A percentile compares a stretch with the other conserved stretches of the same genome.
Conservation (phyloP, 495 filamentous ascomycete species). For the Pseudotulostoma volvatum region DNA sequence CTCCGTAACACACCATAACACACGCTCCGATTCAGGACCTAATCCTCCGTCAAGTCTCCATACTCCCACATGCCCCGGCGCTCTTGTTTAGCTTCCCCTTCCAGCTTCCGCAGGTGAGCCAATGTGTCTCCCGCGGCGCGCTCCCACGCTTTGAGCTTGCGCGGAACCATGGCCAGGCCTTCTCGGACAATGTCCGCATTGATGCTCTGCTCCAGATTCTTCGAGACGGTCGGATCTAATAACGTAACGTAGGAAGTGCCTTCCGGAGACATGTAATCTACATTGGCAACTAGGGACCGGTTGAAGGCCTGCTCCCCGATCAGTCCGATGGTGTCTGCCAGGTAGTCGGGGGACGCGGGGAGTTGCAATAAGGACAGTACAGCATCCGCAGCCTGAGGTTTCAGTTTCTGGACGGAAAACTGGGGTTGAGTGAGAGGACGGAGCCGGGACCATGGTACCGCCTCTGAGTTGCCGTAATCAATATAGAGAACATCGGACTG, state of each 20-base stretch:
- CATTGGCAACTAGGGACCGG: conserved; percentile 69
- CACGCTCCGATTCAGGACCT: conserved; percentile 15
- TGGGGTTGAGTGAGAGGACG: conserved; percentile 61
- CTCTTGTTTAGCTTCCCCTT: conserved; percentile 58
- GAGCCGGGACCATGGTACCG: conserved; percentile 64
- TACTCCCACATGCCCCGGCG: conserved; percentile 93
- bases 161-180: conserved; percentile 76
- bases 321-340: conserved; percentile 56
- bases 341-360: conserved; percentile 60
- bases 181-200: conserved; percentile 72
- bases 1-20: too few relatives aligned
- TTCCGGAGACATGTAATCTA: conserved; percentile 65
- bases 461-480: conserved; percentile 92
- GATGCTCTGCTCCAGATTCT: conserved; percentile 55
- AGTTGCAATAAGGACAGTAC: conserved; percentile 80
- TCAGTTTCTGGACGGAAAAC: conserved; percentile 64
- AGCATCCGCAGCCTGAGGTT: conserved; percentile 74
- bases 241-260: conserved; percentile 71
- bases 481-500: conserved; percentile 83
- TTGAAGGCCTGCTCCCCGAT: conserved; percentile 49
- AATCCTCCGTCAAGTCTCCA: conserved; percentile 85
- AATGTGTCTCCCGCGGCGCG: conserved; percentile 53
- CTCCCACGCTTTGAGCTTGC: conserved; percentile 84
- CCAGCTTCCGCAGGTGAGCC: conserved; percentile 42
- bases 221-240: conserved; percentile 48